These are phyloP conservation scores for Bryoglossum gracile DNA, from an alignment of 495 filamentous ascomycete species.

Conservation along the genomic window DNA sequence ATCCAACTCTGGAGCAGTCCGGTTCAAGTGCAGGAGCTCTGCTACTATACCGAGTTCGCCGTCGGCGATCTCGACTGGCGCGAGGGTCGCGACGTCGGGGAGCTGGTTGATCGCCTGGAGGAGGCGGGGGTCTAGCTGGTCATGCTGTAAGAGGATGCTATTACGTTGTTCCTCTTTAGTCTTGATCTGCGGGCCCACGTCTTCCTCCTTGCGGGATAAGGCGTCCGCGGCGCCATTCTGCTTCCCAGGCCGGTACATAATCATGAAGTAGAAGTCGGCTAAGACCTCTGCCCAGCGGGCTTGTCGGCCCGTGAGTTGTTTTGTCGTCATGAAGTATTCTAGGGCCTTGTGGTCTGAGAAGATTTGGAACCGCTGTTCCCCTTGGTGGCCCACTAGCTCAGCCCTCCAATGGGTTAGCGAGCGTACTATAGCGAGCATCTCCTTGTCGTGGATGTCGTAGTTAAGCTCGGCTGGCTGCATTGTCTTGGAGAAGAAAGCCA, in stretches of 20 bases:
- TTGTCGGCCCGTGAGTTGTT: too few relatives aligned
- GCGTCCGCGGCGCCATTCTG: not conserved
- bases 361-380: too few relatives aligned
- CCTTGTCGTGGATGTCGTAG: too few relatives aligned
- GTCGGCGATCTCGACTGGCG: not conserved
- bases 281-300: too few relatives aligned
- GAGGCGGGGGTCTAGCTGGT: not conserved
- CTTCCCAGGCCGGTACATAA: not conserved
- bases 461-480: too few relatives aligned
- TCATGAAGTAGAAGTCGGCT: too few relatives aligned
- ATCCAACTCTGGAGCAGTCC: not conserved
- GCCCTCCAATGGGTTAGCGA: too few relatives aligned
- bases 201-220: not conserved
- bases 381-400: too few relatives aligned
- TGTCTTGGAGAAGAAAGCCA: too few relatives aligned
- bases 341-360: too few relatives aligned
- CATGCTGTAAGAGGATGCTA: not conserved
- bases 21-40: not conserved
- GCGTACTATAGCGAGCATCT: too few relatives aligned
- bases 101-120: not conserved
- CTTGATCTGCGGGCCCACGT: not conserved
- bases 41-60: not conserved
- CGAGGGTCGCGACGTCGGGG: not conserved
- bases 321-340: too few relatives aligned
- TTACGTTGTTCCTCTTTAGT: not conserved